A percentile compares a stretch with the other conserved stretches of the same genome.
Conservation (phyloP, 192 early-diverging fungal genomes). For the Funneliformis mosseae region DNA sequence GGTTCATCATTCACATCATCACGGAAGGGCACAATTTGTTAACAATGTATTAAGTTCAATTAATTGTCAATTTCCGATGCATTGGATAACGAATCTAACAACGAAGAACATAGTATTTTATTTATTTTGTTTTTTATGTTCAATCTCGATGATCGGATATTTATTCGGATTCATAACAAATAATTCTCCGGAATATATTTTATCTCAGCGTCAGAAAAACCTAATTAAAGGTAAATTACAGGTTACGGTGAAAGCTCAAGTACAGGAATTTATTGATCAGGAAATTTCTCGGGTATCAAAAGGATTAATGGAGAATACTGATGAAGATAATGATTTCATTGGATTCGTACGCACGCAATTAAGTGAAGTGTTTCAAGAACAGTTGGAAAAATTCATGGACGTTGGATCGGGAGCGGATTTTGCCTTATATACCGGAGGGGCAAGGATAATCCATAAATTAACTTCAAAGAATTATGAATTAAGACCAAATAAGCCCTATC, state of each 20-base stretch:
- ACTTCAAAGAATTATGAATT: conserved; percentile 19
- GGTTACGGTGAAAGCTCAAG: conserved; percentile 14
- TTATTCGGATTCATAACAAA: not conserved
- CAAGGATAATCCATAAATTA: conserved; percentile 12
- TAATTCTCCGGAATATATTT: not conserved
- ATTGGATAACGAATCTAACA: not conserved
- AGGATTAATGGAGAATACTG: not conserved
- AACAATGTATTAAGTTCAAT: no score
- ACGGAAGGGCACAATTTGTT: no score
- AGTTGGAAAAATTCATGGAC: conserved; percentile 6
- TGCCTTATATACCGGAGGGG: conserved; percentile 13
- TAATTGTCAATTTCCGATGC: not conserved
- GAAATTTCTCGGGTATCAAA: not conserved
- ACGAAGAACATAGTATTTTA: not conserved
- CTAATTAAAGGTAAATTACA: not conserved
- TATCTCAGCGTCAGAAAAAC: not conserved
- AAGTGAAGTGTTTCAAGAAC: conserved; percentile 19
- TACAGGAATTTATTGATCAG: conserved; percentile 5
- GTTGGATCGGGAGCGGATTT: not conserved
- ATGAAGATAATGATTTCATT: not conserved
- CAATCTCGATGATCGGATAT: not conserved
- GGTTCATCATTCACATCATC: no score
- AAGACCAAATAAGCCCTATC: conserved; percentile 2
- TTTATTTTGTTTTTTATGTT: not conserved
- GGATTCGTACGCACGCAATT: conserved; percentile 19